phyloP scores from a whole-genome alignment of 345 rosid species.

The Aquilaria sinensis region DNA sequence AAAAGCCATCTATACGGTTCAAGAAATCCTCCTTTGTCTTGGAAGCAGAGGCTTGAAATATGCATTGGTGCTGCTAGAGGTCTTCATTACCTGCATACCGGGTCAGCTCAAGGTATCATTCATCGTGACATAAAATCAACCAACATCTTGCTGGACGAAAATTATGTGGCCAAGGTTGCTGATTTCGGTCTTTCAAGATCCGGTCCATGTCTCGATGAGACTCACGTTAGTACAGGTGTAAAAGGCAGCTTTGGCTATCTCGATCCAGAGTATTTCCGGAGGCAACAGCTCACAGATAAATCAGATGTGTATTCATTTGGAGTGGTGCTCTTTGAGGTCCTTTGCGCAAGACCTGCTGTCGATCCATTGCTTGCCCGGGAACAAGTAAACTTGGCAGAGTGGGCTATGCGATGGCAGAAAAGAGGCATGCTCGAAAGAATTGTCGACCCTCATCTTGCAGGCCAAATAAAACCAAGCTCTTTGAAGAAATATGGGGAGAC shows the following conservation, averaged over 20 bases:
- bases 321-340: slow-evolving; percentile 87
- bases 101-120: slow-evolving; percentile 89
- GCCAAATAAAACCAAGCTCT: slow-evolving; percentile 56
- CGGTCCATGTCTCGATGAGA: slow-evolving; percentile 88
- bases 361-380: slow-evolving; percentile 91
- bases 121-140: slow-evolving; percentile 97
- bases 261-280: slow-evolving; percentile 90
- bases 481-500: slow-evolving; percentile 85
- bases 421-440: slow-evolving; percentile 72
- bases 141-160: slow-evolving; percentile 72
- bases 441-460: slow-evolving; percentile 61
- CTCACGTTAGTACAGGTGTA: slow-evolving; percentile 92
- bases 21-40: slow-evolving; percentile 49
- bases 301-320: slow-evolving; percentile 96
- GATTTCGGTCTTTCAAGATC: slow-evolving; percentile 97
- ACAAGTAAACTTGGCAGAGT: slow-evolving; percentile 92
- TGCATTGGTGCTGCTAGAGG: slow-evolving; percentile 97
- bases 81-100: slow-evolving; percentile 91
- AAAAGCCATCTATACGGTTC: slow-evolving; percentile 79
- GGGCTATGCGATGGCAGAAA: slow-evolving; percentile 97
- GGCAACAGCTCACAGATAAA: slow-evolving; percentile 94
- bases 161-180: slow-evolving; percentile 74
- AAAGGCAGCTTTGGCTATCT: slow-evolving; percentile 98
- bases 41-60: slow-evolving; percentile 91
- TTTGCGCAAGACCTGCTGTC: slow-evolving; percentile 93